phyloP scores from a whole-genome alignment of 169 alveolate species.

The Theileria parva region DNA sequence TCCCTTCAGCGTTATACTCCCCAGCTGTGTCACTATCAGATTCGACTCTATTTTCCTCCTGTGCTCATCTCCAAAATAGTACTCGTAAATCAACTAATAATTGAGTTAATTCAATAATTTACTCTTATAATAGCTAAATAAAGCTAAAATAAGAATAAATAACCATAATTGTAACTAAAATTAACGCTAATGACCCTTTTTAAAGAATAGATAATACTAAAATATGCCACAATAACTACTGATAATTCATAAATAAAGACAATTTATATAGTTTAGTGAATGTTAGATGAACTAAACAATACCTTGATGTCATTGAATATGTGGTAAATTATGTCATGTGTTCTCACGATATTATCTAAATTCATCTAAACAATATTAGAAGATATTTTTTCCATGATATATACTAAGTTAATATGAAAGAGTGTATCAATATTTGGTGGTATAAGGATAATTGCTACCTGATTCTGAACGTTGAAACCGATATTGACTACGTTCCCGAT shows the following conservation, averaged over 20 bases:
- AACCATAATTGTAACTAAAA: not conserved
- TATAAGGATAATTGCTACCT: not conserved
- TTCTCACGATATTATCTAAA: slow-evolving; percentile 65
- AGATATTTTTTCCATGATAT: not conserved
- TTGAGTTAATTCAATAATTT: not conserved
- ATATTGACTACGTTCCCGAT: slow-evolving; percentile 36
- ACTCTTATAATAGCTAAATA: not conserved
- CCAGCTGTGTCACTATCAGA: slow-evolving; percentile 71
- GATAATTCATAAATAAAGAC: not conserved
- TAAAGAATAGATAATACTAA: slow-evolving; percentile 31
- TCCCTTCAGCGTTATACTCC: slow-evolving; percentile 66
- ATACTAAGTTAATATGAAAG: not conserved
- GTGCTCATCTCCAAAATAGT: slow-evolving; percentile 66
- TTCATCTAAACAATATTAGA: not conserved
- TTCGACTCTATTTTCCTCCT: slow-evolving; percentile 63
- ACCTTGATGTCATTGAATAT: slow-evolving; percentile 81
- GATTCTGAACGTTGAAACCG: slow-evolving; percentile 42
- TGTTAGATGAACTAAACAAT: not conserved
- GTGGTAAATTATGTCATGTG: slow-evolving; percentile 86
- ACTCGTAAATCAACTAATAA: slow-evolving; percentile 36
- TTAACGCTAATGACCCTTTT: not conserved
- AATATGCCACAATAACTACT: not conserved
- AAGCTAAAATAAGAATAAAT: not conserved
- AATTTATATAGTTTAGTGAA: not conserved
- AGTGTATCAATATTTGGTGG: not conserved